Conservation (phyloP, 441 rosid genomes). For the Bocquillonia castaneifolia region DNA sequence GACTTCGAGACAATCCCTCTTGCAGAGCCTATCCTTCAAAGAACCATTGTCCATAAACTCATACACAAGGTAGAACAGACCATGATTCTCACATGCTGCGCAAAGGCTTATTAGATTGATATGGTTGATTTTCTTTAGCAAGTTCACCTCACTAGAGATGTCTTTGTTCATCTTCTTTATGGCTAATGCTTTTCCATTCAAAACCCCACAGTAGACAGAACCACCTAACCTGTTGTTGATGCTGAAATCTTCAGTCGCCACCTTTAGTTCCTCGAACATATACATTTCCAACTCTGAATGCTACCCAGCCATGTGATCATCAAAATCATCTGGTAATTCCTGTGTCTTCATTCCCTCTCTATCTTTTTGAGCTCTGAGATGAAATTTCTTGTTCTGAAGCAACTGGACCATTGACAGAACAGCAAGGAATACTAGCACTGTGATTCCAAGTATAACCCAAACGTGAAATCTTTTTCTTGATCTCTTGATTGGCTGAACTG, state of each 20-base stretch:
- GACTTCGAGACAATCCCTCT: constrained; percentile 18
- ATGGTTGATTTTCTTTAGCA: constrained; percentile 42
- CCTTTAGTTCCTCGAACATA: constrained; percentile 29
- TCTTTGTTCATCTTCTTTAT: constrained; percentile 32
- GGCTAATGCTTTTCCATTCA: constrained; percentile 30
- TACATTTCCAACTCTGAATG: constrained; percentile 32
- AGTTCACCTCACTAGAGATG: constrained; percentile 35
- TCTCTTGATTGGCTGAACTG: neutral
- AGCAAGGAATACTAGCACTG: constrained; percentile 19
- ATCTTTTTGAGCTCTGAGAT: neutral
- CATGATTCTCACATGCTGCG: constrained; percentile 31
- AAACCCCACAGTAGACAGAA: constrained; percentile 28
- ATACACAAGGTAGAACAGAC: constrained; percentile 31
- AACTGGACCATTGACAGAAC: constrained; percentile 13
- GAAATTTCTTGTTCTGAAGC: constrained; percentile 19
- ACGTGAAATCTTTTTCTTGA: constrained; percentile 9
- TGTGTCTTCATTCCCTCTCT: neutral
- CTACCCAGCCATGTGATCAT: constrained; percentile 25
- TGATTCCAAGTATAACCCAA: constrained; percentile 3
- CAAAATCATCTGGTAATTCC: constrained; percentile 23
- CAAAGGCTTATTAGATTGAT: constrained; percentile 37
- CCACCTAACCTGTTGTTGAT: constrained; percentile 26
- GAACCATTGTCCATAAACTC: constrained; percentile 42
- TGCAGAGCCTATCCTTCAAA: constrained; percentile 33
- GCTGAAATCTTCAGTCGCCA: constrained; percentile 38